Evolutionary conservation across 2,329 filamentous ascomycete genomes (phyloP).

Genomic region (Pseudogymnoascus sp.): DNA sequence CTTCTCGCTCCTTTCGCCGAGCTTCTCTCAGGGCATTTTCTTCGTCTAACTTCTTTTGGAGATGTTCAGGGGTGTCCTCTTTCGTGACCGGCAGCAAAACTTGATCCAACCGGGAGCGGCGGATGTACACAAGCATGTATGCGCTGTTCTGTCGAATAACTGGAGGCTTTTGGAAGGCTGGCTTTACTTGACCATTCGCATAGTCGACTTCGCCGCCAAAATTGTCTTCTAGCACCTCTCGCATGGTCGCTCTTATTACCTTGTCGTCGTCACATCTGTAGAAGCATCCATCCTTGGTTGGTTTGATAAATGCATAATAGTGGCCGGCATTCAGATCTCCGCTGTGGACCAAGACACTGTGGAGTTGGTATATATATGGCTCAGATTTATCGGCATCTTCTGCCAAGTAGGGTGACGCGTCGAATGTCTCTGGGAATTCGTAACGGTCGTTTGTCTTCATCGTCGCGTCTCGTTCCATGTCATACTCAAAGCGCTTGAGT

Average conservation of each 20-base stretch:
- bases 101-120: slow-evolving; percentile 74
- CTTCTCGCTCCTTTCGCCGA: slow-evolving; percentile 78
- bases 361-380: slow-evolving; percentile 83
- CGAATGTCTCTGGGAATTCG: slow-evolving; percentile 77
- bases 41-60: slow-evolving; percentile 70
- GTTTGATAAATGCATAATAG: slow-evolving; percentile 96
- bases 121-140: slow-evolving; percentile 98
- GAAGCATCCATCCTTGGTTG: slow-evolving; percentile 85
- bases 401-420: slow-evolving; percentile 79
- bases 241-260: slow-evolving; percentile 85
- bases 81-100: slow-evolving; percentile 70
- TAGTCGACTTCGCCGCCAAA: slow-evolving; percentile 75
- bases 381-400: slow-evolving; percentile 81
- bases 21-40: slow-evolving; percentile 70
- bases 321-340: slow-evolving; percentile 95
- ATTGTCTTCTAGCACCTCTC: slow-evolving; percentile 92
- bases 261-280: slow-evolving; percentile 97
- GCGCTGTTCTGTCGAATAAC: slow-evolving; percentile 68
- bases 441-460: slow-evolving; percentile 97
- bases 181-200: slow-evolving; percentile 31
- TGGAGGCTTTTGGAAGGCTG: slow-evolving; percentile 41
- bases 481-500: slow-evolving; percentile 96
- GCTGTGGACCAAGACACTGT: slow-evolving; percentile 92
- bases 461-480: slow-evolving; percentile 92
- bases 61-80: slow-evolving; percentile 71